A percentile compares a stretch with the other conserved stretches of the same genome.
phyloP scores from a whole-genome alignment of 2,329 filamentous ascomycete species.

The Fonsecaea pedrosoi region DNA sequence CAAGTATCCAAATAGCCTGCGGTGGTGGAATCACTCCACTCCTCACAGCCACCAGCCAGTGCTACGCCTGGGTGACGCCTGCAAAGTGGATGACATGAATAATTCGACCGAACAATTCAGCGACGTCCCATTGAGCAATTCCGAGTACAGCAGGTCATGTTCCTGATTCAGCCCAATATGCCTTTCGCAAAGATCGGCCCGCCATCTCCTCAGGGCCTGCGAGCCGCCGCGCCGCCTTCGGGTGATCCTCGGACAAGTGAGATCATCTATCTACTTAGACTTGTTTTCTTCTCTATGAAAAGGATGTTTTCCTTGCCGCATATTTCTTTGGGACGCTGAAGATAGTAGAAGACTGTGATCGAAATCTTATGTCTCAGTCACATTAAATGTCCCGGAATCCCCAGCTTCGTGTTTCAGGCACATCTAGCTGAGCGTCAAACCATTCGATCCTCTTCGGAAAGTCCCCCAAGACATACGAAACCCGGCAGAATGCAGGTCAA shows the following conservation, averaged over 20 bases:
- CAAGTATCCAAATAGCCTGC: not conserved
- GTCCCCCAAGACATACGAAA: not conserved
- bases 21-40: not conserved
- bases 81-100: constrained; percentile 1
- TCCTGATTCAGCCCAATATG: constrained; percentile 2
- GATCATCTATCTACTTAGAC: constrained; percentile 3
- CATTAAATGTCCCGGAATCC: not conserved
- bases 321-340: not conserved
- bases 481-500: constrained; percentile 18
- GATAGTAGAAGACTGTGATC: not conserved
- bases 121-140: not conserved
- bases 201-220: constrained; percentile 10
- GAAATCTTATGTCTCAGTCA: not conserved
- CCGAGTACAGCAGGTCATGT: not conserved
- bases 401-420: not conserved
- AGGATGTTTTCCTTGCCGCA: constrained; percentile 5
- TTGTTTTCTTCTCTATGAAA: not conserved
- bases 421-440: not conserved
- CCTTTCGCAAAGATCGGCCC: constrained; percentile 5
- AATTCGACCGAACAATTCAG: constrained; percentile 1
- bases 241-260: constrained; percentile 19
- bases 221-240: not conserved
- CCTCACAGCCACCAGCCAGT: not conserved
- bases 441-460: not conserved
- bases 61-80: not conserved